Conservation (phyloP, 352 stramenopile species). For the Sclerospora graminicola region DNA sequence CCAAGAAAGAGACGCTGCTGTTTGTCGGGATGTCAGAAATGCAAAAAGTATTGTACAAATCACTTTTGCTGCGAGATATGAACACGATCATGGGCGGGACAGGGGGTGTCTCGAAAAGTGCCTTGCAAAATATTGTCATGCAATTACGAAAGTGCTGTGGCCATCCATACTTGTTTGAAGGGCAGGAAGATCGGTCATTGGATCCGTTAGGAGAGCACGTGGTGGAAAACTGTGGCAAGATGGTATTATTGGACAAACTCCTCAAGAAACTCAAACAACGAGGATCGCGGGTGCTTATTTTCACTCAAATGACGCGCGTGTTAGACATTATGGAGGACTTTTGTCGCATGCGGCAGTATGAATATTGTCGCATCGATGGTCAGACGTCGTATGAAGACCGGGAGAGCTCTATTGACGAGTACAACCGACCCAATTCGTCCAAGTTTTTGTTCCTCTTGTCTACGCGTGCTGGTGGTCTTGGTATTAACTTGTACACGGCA, state of each 20-base stretch:
- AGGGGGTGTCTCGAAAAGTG: slow-evolving; percentile 63
- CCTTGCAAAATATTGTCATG: slow-evolving; percentile 84
- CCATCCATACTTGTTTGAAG: slow-evolving; percentile 91
- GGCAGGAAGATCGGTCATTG: slow-evolving; percentile 91
- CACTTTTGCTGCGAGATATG: slow-evolving; percentile 93
- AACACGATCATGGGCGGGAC: slow-evolving; percentile 70
- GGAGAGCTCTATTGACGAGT: slow-evolving; percentile 85
- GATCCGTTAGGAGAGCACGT: slow-evolving; percentile 95
- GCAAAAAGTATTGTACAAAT: slow-evolving; percentile 96
- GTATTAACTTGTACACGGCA: slow-evolving; percentile 98
- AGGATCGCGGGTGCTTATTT: slow-evolving; percentile 85
- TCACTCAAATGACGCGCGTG: slow-evolving; percentile 90
- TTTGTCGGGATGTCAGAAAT: slow-evolving; percentile 86
- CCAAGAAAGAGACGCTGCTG: slow-evolving; percentile 96
- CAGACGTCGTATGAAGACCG: slow-evolving; percentile 83
- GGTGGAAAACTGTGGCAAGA: slow-evolving; percentile 96
- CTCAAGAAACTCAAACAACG: slow-evolving; percentile 81
- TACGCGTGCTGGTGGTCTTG: slow-evolving; percentile 94
- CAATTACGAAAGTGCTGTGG: slow-evolving; percentile 84
- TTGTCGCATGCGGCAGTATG: slow-evolving; percentile 88
- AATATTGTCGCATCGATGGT: slow-evolving; percentile 86
- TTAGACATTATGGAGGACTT: slow-evolving; percentile 95
- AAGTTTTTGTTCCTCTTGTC: slow-evolving; percentile 98
- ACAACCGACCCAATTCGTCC: slow-evolving; percentile 93
- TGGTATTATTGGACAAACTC: slow-evolving; percentile 93